phyloP scores from a whole-genome alignment of 2,329 filamentous ascomycete genomes.

The Fusarium austroafricanum region DNA sequence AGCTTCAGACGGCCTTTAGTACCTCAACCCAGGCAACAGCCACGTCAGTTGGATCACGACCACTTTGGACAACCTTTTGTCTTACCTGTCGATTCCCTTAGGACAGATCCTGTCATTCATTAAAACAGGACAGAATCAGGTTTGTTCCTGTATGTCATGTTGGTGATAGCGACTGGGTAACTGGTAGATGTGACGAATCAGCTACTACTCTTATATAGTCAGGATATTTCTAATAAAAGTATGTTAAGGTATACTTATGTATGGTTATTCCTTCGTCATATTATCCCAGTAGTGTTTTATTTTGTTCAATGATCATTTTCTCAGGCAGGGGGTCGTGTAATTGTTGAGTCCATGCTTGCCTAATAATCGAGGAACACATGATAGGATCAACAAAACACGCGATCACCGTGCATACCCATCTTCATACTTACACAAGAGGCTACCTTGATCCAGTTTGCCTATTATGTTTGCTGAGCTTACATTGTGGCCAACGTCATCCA shows the following conservation, averaged over 20 bases:
- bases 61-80: neutral
- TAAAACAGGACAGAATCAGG: neutral
- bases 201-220: neutral
- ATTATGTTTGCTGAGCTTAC: neutral
- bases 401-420: neutral
- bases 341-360: neutral
- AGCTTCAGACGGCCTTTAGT: neutral
- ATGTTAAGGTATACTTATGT: neutral
- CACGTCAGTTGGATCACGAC: neutral
- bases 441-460: neutral
- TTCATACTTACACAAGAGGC: neutral
- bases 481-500: neutral
- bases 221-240: neutral
- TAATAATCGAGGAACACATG: neutral
- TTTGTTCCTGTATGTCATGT: neutral
- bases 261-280: neutral
- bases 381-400: neutral
- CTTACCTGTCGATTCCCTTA: neutral
- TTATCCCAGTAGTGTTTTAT: neutral
- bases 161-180: neutral
- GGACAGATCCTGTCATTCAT: neutral
- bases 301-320: too few relatives aligned
- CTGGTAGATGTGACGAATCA: neutral
- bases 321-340: too few relatives aligned
- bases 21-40: neutral